Base-by-base conservation (phyloP, 768 basidiomycete species). In the Suillus subalutaceus region DNA sequence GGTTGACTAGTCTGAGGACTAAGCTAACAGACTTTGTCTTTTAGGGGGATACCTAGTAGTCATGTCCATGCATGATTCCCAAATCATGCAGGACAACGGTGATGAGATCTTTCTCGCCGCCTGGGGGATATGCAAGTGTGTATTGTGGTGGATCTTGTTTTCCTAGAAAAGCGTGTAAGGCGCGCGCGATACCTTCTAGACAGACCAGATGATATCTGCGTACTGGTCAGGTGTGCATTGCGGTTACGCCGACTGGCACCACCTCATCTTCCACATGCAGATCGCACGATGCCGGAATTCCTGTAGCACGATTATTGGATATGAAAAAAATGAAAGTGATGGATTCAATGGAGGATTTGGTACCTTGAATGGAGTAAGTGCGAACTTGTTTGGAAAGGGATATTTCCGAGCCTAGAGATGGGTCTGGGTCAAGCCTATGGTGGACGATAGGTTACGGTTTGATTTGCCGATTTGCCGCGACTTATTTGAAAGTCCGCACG, bases 171-270 rank as follows among this genome's bases (percentile, higher is more conserved):
- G 91, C 86, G 37, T 88, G 86, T 62, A 99, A 85, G 9, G 89
- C 93, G 10, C 94, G 86, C 26, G 95, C 86, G 72, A 99, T 92
- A 65, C 97, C 97, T 80, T 99, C 97, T 73, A 97, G 90, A 75
- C 97, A 99, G 62, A 99, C 86, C n/a, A 99, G 85, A 80, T 99
- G 97, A 74, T 99, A 99, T 89, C 96, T 95, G 74, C 10, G 57
- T 41, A 65, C 58, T 55, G 12, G 32, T 40, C 41, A 50, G 44
- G 64, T 38, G 63, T 68, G 63, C 61, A 67, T 40, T 15, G 37
- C n/a, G 23, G 48, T 13, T 60, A 35, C 43, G 63, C 62, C 55
- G 35, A 63, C 20, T 46, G 43, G 55, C 71, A 65, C 67, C 73
- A 35, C 65, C 18, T 10, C 44, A 70, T 55, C 65, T 62, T 40